These are phyloP conservation scores for Fusarium luffae DNA, from an alignment of 2,329 filamentous ascomycete species.

Conservation along the genomic window DNA sequence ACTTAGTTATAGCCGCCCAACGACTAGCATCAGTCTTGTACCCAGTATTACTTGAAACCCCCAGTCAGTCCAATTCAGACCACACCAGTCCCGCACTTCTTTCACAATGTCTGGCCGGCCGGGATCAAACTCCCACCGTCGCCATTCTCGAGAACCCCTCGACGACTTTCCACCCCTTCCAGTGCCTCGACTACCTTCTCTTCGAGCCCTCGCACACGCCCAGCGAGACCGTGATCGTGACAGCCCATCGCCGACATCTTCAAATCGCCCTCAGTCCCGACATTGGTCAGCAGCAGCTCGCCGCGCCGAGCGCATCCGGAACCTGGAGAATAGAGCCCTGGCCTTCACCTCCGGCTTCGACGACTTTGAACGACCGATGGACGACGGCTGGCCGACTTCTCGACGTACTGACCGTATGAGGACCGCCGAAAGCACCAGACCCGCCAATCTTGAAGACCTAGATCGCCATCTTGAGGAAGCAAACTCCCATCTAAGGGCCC, in stretches of 20 bases:
- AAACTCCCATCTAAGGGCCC: constrained; percentile 57
- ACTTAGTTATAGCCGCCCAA: constrained; percentile 28
- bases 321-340: constrained; percentile 46
- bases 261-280: constrained; percentile 37
- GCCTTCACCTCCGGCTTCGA: constrained; percentile 37
- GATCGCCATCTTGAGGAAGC: constrained; percentile 56
- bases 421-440: constrained; percentile 37
- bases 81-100: constrained; percentile 5
- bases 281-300: constrained; percentile 47
- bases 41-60: constrained; percentile 10
- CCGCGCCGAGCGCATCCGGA: constrained; percentile 53
- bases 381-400: constrained; percentile 45
- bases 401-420: constrained; percentile 45
- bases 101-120: constrained; percentile 50
- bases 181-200: constrained; percentile 47
- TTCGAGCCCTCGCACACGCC: constrained; percentile 47
- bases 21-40: constrained; percentile 12
- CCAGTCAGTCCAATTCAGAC: neutral
- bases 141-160: constrained; percentile 46
- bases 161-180: constrained; percentile 51
- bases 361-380: constrained; percentile 45
- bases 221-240: constrained; percentile 48
- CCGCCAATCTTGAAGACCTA: constrained; percentile 51
- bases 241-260: constrained; percentile 36
- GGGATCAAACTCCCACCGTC: constrained; percentile 47